Percentiles rank a stretch among this genome's conserved stretches.
Evolutionary conservation across 208 protist species (phyloP).

Genomic region (Trypanosoma congolense): DNA sequence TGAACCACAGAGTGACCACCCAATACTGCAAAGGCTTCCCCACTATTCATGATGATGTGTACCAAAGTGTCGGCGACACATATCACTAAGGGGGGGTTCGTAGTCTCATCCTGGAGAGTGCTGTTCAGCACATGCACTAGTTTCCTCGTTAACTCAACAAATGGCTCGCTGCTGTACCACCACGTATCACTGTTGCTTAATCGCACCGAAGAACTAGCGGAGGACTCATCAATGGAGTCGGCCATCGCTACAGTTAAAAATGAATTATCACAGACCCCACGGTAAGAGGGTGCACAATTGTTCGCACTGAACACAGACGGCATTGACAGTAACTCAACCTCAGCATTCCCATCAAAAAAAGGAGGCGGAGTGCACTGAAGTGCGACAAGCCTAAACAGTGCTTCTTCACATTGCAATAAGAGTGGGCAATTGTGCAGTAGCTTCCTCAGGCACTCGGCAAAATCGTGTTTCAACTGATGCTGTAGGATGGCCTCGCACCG

Average conservation of each 20-base stretch:
- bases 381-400: slow-evolving; percentile 11
- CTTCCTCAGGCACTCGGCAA: slow-evolving; percentile 12
- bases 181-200: slow-evolving; percentile 2
- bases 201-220: not conserved
- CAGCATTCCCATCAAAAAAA: not conserved
- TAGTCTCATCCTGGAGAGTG: slow-evolving; percentile 23
- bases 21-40: slow-evolving; percentile 39
- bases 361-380: slow-evolving; percentile 12
- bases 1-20: slow-evolving; percentile 55
- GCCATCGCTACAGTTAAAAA: not conserved
- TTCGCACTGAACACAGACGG: too few relatives aligned
- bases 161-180: slow-evolving; percentile 54
- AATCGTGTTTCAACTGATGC: slow-evolving; percentile 24
- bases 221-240: not conserved
- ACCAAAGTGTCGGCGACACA: slow-evolving; percentile 36
- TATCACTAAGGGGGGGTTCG: slow-evolving; percentile 38
- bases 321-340: not conserved
- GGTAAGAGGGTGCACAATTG: not conserved
- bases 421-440: slow-evolving; percentile 8
- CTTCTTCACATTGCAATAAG: slow-evolving; percentile 10
- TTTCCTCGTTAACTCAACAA: slow-evolving; percentile 39
- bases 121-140: slow-evolving; percentile 35
- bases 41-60: slow-evolving; percentile 39
- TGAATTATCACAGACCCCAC: not conserved
- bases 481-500: slow-evolving; percentile 25